Evolutionary conservation across 2,329 filamentous ascomycete genomes (phyloP).

Genomic region (Pseudogymnoascus sp.): DNA sequence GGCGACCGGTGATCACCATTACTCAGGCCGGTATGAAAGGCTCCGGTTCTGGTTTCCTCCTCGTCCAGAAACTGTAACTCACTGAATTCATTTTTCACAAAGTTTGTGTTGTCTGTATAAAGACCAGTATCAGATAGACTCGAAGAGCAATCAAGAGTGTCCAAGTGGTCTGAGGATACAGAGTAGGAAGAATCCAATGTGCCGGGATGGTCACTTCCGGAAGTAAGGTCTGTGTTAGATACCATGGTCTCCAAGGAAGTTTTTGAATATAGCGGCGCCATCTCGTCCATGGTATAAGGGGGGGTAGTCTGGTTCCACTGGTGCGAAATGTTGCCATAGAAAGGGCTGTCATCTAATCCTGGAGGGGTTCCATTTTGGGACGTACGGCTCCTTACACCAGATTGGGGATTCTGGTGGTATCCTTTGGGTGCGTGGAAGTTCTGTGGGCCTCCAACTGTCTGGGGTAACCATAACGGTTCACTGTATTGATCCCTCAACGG

Average conservation of each 20-base stretch:
- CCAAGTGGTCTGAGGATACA: conserved; percentile 28
- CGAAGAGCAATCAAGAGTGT: conserved; percentile 27
- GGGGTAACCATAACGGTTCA: conserved; percentile 10
- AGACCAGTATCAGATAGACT: conserved; percentile 25
- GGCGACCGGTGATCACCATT: conserved; percentile 14
- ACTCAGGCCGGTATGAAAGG: conserved; percentile 20
- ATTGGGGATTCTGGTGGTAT: neutral
- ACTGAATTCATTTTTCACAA: conserved; percentile 26
- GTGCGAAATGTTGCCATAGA: conserved; percentile 11
- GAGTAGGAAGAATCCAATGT: conserved; percentile 26
- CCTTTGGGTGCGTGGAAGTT: conserved; percentile 27
- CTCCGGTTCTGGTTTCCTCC: conserved; percentile 22
- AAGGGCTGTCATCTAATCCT: conserved; percentile 4
- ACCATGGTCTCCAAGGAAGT: conserved; percentile 25
- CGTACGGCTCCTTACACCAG: neutral
- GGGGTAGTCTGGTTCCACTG: conserved; percentile 25
- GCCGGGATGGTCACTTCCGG: conserved; percentile 24
- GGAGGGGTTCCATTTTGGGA: conserved; percentile 4
- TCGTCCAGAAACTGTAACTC: conserved; percentile 23
- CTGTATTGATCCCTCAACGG: conserved; percentile 7
- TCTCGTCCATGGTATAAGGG: conserved; percentile 21
- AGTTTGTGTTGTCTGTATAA: conserved; percentile 24
- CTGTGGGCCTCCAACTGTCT: conserved; percentile 28
- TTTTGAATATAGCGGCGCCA: conserved; percentile 27
- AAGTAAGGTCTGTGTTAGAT: conserved; percentile 22